Evolutionary conservation across 495 filamentous ascomycete species (phyloP).

Genomic region (Podospora tetraspora): DNA sequence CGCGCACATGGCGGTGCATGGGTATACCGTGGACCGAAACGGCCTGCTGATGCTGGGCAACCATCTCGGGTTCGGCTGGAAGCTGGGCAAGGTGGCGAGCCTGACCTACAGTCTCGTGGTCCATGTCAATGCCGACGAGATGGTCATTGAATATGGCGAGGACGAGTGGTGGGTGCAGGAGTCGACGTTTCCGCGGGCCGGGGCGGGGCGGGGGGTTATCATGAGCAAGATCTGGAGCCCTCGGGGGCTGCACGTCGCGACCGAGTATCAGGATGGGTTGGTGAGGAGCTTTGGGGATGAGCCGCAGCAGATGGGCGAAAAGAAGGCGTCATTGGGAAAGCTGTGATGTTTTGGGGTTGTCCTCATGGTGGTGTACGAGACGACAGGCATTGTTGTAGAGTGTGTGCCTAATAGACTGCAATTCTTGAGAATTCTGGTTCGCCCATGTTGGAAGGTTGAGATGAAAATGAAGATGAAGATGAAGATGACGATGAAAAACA

Average conservation of each 20-base stretch:
- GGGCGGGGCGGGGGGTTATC: conserved; percentile 53
- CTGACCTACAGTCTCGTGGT: conserved; percentile 59
- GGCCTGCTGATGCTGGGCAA: conserved; percentile 59
- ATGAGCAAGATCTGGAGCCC: conserved; percentile 61
- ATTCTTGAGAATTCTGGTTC: no score
- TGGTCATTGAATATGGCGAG: conserved; percentile 34
- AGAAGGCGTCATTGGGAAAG: conserved; percentile 12
- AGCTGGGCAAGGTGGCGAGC: conserved; percentile 51
- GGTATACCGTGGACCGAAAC: conserved; percentile 65
- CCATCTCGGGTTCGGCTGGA: conserved; percentile 50
- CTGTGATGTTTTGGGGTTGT: neutral
- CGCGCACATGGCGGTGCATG: conserved; percentile 58
- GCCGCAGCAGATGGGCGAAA: conserved; percentile 7
- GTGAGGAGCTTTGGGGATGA: conserved; percentile 17
- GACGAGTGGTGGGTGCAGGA: conserved; percentile 68
- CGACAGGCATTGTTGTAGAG: neutral
- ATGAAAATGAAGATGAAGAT: neutral
- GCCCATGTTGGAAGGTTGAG: neutral
- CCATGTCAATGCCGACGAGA: conserved; percentile 45
- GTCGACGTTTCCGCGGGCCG: conserved; percentile 51
- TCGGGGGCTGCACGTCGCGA: conserved; percentile 55
- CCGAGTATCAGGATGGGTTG: conserved; percentile 59
- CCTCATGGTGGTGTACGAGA: neutral
- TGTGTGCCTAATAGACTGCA: neutral
- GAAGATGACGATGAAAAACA: neutral